A percentile compares a stretch with the other conserved stretches of the same genome.
Evolutionary conservation across 257 asterid genomes (phyloP).

Genomic region (Coffea canephora): DNA sequence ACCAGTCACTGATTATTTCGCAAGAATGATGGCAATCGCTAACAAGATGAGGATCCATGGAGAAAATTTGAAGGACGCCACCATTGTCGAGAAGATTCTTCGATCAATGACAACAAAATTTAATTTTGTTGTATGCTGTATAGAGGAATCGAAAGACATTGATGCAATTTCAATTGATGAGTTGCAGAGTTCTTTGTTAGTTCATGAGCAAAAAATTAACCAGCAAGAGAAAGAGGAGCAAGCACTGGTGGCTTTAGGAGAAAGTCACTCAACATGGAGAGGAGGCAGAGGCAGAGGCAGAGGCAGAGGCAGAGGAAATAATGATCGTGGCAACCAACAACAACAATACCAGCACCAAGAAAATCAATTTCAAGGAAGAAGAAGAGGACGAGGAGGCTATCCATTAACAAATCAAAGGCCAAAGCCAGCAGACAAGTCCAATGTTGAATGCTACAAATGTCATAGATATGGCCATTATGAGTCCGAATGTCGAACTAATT

Average conservation of each 20-base stretch:
- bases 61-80: neutral
- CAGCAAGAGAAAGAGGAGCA: constrained; percentile 1
- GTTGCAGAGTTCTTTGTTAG: neutral
- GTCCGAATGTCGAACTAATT: neutral
- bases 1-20: too few species aligned
- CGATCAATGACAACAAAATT: neutral
- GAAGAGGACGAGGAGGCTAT: constrained; percentile 1
- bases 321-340: neutral
- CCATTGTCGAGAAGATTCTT: neutral
- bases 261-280: neutral
- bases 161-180: neutral
- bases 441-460: constrained; percentile 19
- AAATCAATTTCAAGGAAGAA: constrained; percentile 6
- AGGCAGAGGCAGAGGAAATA: neutral
- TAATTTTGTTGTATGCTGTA: neutral
- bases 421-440: constrained; percentile 4
- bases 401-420: neutral
- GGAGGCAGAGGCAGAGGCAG: too few species aligned
- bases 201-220: neutral
- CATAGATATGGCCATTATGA: neutral
- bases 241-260: constrained; percentile 2
- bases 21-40: too few species aligned
- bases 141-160: neutral
- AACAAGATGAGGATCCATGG: too few species aligned
- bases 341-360: neutral